Conservation (phyloP, 2,329 filamentous ascomycete genomes). For the Hawksworthiomyces lignivorus region DNA sequence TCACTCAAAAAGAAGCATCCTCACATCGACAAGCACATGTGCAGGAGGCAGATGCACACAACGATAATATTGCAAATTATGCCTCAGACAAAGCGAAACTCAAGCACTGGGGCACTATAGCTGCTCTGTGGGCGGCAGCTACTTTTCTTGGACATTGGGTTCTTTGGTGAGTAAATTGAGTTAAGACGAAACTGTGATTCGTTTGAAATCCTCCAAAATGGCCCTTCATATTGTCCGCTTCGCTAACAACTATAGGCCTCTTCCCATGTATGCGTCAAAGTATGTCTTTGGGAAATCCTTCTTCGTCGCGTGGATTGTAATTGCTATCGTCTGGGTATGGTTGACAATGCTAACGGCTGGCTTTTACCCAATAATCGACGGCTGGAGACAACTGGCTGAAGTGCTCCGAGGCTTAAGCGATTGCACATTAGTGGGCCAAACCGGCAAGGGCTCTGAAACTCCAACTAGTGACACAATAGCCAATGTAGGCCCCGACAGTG, state of each 20-base stretch:
- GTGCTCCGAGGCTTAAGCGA: too few relatives aligned
- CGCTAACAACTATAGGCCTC: constrained; percentile 26
- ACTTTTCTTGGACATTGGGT: constrained; percentile 48
- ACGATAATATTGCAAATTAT: constrained; percentile 20
- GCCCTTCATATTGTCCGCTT: too few relatives aligned
- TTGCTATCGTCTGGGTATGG: constrained; percentile 48
- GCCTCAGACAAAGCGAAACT: constrained; percentile 26
- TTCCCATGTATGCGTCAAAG: constrained; percentile 45
- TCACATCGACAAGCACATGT: not conserved
- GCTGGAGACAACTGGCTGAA: constrained; percentile 25
- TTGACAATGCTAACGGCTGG: constrained; percentile 39
- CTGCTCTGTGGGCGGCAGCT: constrained; percentile 36
- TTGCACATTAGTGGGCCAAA: too few relatives aligned
- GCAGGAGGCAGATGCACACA: constrained; percentile 13
- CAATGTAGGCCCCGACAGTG: too few relatives aligned
- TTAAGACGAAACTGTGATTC: too few relatives aligned
- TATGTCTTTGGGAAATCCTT: constrained; percentile 42
- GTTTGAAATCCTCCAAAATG: too few relatives aligned
- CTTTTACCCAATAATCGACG: constrained; percentile 43
- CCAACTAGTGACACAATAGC: too few relatives aligned
- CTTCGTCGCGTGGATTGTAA: constrained; percentile 41
- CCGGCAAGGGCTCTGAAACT: too few relatives aligned
- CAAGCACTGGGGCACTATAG: constrained; percentile 39
- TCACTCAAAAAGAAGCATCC: constrained; percentile 21
- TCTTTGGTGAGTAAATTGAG: constrained; percentile 32